A percentile compares a stretch with the other conserved stretches of the same genome.
Conservation (phyloP, 768 basidiomycete species). For the Russula lepida region DNA sequence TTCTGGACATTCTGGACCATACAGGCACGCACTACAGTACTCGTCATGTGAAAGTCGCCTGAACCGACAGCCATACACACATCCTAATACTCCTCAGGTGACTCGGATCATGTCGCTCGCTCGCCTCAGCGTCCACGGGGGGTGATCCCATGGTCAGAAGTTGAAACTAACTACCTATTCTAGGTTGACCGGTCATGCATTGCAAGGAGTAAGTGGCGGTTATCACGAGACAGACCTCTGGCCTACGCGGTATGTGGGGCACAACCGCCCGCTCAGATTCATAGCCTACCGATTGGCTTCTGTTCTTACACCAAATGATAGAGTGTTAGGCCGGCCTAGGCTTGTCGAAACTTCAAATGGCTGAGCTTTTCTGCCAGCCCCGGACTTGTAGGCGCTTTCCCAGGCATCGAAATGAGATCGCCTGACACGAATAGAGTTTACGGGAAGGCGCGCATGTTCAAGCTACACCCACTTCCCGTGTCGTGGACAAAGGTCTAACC, state of each 20-base stretch:
- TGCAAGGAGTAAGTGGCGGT: neutral
- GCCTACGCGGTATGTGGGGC: neutral
- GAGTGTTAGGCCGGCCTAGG: constrained; percentile 2
- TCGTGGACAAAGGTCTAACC: constrained; percentile 11
- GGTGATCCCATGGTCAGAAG: neutral
- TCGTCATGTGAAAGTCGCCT: neutral
- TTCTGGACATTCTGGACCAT: neutral
- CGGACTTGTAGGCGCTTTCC: neutral
- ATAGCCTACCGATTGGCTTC: constrained; percentile 10
- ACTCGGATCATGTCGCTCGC: neutral
- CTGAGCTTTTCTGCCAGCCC: neutral
- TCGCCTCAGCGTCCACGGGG: neutral
- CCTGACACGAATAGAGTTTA: constrained; percentile 10
- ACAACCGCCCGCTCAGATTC: neutral
- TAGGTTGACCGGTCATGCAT: neutral
- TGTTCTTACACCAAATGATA: constrained; percentile 9
- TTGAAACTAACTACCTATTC: neutral
- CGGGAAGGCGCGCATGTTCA: neutral
- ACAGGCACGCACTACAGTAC: neutral
- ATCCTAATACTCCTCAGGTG: neutral
- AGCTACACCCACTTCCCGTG: neutral
- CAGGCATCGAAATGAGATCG: neutral
- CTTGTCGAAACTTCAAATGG: neutral
- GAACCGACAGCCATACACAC: neutral
- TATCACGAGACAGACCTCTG: neutral